phyloP scores from a whole-genome alignment of 192 early-diverging fungal species.

The Spinellus fusiger region DNA sequence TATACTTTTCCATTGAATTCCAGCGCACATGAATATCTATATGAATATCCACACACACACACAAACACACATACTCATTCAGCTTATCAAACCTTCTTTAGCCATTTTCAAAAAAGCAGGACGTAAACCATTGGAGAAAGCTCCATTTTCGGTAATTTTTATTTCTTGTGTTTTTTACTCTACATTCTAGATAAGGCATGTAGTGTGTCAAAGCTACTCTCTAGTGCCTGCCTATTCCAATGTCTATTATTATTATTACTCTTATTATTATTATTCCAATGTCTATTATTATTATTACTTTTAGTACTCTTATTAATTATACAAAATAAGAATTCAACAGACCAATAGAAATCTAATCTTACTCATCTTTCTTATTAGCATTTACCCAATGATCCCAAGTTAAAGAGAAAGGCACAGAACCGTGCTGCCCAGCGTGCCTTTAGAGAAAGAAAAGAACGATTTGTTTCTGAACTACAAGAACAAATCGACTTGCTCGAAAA shows the following conservation, averaged over 20 bases:
- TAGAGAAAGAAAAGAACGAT: slow-evolving; percentile 73
- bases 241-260: no score
- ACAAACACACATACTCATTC: background rate
- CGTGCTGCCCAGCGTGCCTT: slow-evolving; percentile 23
- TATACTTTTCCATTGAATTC: no score
- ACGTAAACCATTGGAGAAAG: background rate
- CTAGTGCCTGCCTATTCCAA: no score
- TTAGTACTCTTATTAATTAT: background rate
- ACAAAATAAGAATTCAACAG: no score
- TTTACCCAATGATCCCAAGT: background rate
- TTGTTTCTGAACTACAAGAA: slow-evolving; percentile 72
- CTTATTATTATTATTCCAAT: no score
- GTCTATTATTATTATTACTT: no score
- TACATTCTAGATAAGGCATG: background rate
- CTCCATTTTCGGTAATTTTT: background rate
- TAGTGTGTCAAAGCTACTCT: background rate
- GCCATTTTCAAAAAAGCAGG: background rate
- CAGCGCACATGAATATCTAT: no score
- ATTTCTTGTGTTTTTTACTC: no score
- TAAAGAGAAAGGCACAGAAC: slow-evolving; percentile 28
- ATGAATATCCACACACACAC: no score
- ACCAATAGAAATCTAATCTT: no score
- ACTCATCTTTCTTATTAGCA: background rate
- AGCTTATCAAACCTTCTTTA: background rate
- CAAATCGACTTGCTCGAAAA: slow-evolving; percentile 63